Evolutionary conservation across 441 rosid genomes (phyloP).

Genomic region (Populus hybrid): DNA sequence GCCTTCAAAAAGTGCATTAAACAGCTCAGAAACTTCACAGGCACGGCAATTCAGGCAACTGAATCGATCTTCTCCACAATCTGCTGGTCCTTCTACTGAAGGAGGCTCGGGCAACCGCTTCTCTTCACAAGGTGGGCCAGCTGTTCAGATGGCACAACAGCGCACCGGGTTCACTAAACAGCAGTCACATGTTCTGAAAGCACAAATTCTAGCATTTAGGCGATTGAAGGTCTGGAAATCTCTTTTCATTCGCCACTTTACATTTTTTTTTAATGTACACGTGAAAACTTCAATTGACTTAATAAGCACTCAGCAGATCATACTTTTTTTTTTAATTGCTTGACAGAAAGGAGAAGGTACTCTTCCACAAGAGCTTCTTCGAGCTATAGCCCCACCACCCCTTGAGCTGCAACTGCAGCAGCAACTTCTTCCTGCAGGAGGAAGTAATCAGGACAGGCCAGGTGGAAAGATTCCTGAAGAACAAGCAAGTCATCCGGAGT

Average conservation of each 20-base stretch:
- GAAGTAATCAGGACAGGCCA: conserved; percentile 60
- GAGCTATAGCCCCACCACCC: conserved; percentile 86
- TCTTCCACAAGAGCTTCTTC: conserved; percentile 96
- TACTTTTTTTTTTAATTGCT: conserved; percentile 21
- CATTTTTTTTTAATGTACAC: not conserved
- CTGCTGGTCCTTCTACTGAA: conserved; percentile 51
- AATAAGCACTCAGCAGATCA: conserved; percentile 18
- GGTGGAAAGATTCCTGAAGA: conserved; percentile 62
- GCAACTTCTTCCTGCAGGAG: conserved; percentile 53
- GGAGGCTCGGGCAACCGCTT: conserved; percentile 40
- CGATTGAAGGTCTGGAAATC: conserved; percentile 70
- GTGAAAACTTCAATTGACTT: conserved; percentile 13
- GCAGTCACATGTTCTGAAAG: conserved; percentile 97
- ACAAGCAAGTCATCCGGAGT: conserved; percentile 56
- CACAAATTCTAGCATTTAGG: conserved; percentile 96
- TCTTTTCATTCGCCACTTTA: not conserved
- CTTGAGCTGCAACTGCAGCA: conserved; percentile 75
- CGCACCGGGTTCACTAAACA: conserved; percentile 81
- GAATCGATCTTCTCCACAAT: conserved; percentile 58
- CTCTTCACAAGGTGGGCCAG: conserved; percentile 52
- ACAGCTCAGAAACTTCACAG: conserved; percentile 56
- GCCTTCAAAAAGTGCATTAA: conserved; percentile 43
- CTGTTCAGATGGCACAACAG: conserved; percentile 57
- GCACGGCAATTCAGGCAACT: conserved; percentile 66
- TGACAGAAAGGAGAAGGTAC: conserved; percentile 94